A percentile compares a stretch with the other conserved stretches of the same genome.
phyloP scores from a whole-genome alignment of 75 land plant genomes.

The Cunninghamia lanceolata region DNA sequence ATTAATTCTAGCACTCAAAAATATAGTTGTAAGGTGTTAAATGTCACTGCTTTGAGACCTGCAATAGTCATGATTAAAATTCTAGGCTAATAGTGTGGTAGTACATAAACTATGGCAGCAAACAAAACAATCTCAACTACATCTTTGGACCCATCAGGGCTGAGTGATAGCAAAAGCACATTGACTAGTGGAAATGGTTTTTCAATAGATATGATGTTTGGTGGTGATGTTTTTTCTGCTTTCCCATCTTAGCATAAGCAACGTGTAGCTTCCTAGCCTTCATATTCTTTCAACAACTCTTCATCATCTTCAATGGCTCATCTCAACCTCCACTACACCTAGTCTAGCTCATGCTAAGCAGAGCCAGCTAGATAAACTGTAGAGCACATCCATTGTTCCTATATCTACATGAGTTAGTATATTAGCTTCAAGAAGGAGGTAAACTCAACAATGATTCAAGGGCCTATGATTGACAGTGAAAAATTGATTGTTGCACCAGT shows the following conservation, averaged over 20 bases:
- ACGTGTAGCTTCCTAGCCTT: slow-evolving; percentile 4
- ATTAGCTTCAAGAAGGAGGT: slow-evolving; percentile 11
- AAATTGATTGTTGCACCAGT: background rate
- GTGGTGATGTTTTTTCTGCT: slow-evolving; percentile 62
- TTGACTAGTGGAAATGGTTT: slow-evolving; percentile 37
- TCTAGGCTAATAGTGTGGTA: too few species aligned
- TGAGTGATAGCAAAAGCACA: slow-evolving; percentile 19
- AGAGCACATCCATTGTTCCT: slow-evolving; percentile 18
- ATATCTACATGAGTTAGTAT: slow-evolving; percentile 22
- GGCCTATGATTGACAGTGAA: background rate
- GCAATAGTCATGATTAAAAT: too few species aligned
- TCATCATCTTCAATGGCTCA: slow-evolving; percentile 22
- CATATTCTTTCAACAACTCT: slow-evolving; percentile 12
- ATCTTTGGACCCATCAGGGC: slow-evolving; percentile 11
- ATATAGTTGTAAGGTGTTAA: too few species aligned
- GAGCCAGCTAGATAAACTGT: slow-evolving; percentile 22
- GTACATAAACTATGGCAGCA: too few species aligned
- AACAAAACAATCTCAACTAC: too few species aligned
- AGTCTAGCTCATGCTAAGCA: slow-evolving; percentile 20
- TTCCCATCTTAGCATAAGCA: slow-evolving; percentile 27
- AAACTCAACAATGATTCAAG: background rate
- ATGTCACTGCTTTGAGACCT: too few species aligned
- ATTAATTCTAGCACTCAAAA: too few species aligned
- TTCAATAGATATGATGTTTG: slow-evolving; percentile 34
- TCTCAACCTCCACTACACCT: slow-evolving; percentile 19